phyloP scores from a whole-genome alignment of 1,284 basidiomycete species.

The Phylloporus sp. region DNA sequence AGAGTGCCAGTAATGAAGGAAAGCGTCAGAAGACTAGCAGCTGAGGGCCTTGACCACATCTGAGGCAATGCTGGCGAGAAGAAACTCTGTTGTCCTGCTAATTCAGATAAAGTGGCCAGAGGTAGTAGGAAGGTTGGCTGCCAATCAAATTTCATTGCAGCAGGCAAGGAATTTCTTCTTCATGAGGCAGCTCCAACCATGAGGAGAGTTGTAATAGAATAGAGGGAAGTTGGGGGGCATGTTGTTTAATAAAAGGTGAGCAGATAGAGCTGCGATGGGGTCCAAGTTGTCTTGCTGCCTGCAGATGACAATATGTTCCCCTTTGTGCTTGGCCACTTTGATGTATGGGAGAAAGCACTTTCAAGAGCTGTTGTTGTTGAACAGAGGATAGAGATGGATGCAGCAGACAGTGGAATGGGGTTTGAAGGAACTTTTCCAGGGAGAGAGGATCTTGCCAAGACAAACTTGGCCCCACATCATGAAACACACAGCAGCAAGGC shows the following conservation, averaged over 20 bases:
- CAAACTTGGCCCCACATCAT: no score
- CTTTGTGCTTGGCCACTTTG: background rate
- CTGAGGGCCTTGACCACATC: background rate
- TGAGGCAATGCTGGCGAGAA: background rate
- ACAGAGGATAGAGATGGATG: background rate
- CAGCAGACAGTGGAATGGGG: background rate
- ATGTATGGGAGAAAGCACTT: background rate
- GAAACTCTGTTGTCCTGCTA: background rate
- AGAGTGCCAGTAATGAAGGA: background rate
- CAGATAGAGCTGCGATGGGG: background rate
- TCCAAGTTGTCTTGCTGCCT: background rate
- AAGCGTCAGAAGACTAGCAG: background rate
- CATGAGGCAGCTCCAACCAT: background rate
- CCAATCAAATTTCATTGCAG: background rate
- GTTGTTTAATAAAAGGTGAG: no score
- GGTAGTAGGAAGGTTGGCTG: background rate
- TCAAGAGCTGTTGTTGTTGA: background rate
- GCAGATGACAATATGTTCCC: background rate
- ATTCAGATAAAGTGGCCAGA: background rate
- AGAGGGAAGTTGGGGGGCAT: background rate
- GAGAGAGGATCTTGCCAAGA: no score
- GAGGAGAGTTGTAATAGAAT: background rate
- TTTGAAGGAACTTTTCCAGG: no score
- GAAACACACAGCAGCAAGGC: no score
- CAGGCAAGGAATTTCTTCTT: background rate